Conservation (phyloP, 2,329 filamentous ascomycete genomes). For the Capronia americana region DNA sequence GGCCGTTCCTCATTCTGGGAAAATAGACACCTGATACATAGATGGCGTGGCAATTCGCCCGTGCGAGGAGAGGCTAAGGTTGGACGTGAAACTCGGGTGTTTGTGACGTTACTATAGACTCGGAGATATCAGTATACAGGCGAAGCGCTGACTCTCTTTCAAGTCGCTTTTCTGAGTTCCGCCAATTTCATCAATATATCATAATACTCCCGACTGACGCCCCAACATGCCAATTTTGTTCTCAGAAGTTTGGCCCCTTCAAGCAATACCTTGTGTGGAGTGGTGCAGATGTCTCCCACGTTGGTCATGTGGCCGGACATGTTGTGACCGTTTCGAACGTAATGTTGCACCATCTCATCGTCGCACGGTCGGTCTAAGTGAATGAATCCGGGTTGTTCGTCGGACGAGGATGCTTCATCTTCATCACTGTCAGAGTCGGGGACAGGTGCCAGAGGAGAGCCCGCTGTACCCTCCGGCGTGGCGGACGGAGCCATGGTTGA, state of each 20-base stretch:
- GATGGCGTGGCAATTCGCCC: not conserved
- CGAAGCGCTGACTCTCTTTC: not conserved
- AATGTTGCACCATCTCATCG: conserved; percentile 64
- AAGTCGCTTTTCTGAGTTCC: conserved; percentile 39
- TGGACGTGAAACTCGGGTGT: not conserved
- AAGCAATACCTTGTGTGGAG: conserved; percentile 35
- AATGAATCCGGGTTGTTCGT: conserved; percentile 48
- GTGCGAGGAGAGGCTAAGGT: not conserved
- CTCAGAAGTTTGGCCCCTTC: conserved; percentile 37
- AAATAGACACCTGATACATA: not conserved
- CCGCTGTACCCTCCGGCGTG: not conserved
- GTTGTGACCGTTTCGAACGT: conserved; percentile 57
- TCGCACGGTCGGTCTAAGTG: conserved; percentile 63
- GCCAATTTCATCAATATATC: conserved; percentile 45
- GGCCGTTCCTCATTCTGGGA: not conserved
- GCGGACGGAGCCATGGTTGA: not conserved
- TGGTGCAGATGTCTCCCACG: conserved; percentile 54
- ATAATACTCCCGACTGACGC: conserved; percentile 45
- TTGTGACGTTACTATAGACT: not conserved
- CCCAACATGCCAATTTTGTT: conserved; percentile 43
- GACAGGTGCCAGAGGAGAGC: not conserved
- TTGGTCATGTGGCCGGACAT: conserved; percentile 61
- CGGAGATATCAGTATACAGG: not conserved
- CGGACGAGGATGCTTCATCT: conserved; percentile 28
- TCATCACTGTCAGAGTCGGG: conserved; percentile 18